Base-by-base conservation (phyloP, 2,329 filamentous ascomycete genomes). In the Exophiala sp. region DNA sequence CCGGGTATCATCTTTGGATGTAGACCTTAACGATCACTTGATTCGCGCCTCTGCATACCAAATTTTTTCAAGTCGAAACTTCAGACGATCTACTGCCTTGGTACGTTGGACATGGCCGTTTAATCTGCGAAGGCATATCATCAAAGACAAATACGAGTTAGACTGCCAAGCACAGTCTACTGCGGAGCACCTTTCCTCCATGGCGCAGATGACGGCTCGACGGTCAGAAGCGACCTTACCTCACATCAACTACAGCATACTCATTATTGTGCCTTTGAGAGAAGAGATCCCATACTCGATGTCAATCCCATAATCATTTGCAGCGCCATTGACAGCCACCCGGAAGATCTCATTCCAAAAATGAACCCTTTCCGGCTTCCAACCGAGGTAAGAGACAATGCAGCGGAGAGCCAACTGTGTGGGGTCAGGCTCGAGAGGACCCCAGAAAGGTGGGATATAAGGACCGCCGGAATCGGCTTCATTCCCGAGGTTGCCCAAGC, bases 1-100 rank as follows among this genome's bases (percentile, higher is more conserved):
- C 41, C 36, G 44, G 33, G 39, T 52, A 50, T 57, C 57, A 60
- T 60, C 29, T 60, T 60, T 29, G 34, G 24, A 40, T 14, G 32
- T 7, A 14, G 16, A 8, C 18, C 8, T 47, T 24, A 32, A 29
- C 3, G 7, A 24, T n/a, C 18, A 3, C 3, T 18, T 16, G 16
- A 12, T 16, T 1, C 18, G 16, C 14, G n/a, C 20, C 8, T 12
- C 9, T 7, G 41, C 21, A 43, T 43, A 21, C 41, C 29, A 20
- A 32, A 41, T 8, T 8, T 41, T 16, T 41, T 12, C 7, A 8
- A 2, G 12, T 20, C 3, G 39, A 41, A 41, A 4, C n/a, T 16
- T 40, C 10, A 10, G 8, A 14, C 3, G 7, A 41, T 41, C 14
- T 9, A 14, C n/a, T 8, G 39, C 39, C 39, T 21, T 41, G 39